Evolutionary conservation across 1,284 basidiomycete species (phyloP), one percentile per base, ranked within the genome.

Genomic region (Calocybe gambosa): DNA sequence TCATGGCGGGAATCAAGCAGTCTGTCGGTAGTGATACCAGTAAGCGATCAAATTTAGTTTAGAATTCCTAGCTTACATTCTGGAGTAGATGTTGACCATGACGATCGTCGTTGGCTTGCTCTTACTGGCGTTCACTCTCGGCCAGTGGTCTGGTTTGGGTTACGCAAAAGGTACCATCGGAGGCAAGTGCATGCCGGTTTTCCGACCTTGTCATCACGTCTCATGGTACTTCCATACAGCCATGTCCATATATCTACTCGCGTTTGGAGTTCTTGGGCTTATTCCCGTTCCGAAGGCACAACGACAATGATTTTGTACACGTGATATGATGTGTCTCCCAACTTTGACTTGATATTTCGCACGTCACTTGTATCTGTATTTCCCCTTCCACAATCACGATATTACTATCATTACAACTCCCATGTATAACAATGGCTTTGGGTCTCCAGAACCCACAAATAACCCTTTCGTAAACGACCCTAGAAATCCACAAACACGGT

Each of bases 101-200:
- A 77, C 82, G 1, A 87, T 85, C 51, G 75, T 87, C 13, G 57
- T 75, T 26, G 85, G 86, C 0, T 88, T 83, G 80, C 69, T 80
- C 23, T 61, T 80, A 13, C 70, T 84, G 20, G 72, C 74, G 12
- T 68, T 77, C 50, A 77, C 79, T 1, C 68, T 89, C 21, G 80
- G 80, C 18, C 75, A 69, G 26, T 86, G 79, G 74, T 77, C 85
- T 10, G 64, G 58, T 55, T 56, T 87, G 44, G 86, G 85, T 23
- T 82, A 80, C 52, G 35, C 80, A 29, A 69, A 74, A 56, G 82
- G 85, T 6, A 61, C 74, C 7, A 67, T 85, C 39, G 84, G 78
- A 53, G 78, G 86, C 85, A 57, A 46, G 72, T 18, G 15, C 18
- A 37, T 10, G 23, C 21, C 60, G n/a, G 33, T 13, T 19, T 29